Evolutionary conservation across 495 filamentous ascomycete genomes (phyloP).

Genomic region (Aspergillus indologenus): DNA sequence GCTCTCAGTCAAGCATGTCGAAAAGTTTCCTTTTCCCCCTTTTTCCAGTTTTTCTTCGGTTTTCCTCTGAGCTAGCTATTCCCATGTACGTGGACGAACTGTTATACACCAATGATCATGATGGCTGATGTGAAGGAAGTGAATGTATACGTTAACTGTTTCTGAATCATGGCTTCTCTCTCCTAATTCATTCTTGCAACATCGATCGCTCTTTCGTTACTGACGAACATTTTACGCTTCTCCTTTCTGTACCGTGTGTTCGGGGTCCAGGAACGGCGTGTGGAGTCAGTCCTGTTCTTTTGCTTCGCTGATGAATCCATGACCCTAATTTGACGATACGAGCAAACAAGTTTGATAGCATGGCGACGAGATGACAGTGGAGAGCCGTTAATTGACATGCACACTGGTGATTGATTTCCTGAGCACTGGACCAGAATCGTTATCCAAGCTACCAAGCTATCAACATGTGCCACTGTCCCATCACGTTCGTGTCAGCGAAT

Average conservation of each 20-base stretch:
- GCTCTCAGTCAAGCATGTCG: slow-evolving; percentile 40
- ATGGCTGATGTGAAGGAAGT: slow-evolving; percentile 41
- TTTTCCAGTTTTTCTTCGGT: slow-evolving; percentile 25
- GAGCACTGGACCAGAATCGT: background rate
- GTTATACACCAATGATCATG: slow-evolving; percentile 42
- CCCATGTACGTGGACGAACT: slow-evolving; percentile 35
- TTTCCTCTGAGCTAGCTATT: slow-evolving; percentile 39
- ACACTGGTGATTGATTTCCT: slow-evolving; percentile 12
- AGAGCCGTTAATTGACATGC: slow-evolving; percentile 22
- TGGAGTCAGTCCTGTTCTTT: slow-evolving; percentile 28
- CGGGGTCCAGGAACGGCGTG: slow-evolving; percentile 28
- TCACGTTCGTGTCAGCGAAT: background rate
- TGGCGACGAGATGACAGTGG: slow-evolving; percentile 29
- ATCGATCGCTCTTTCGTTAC: slow-evolving; percentile 18
- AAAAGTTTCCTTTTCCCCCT: slow-evolving; percentile 40
- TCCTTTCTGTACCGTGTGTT: slow-evolving; percentile 19
- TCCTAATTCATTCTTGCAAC: slow-evolving; percentile 12
- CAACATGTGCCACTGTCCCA: background rate
- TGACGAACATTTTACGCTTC: slow-evolving; percentile 13
- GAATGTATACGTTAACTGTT: slow-evolving; percentile 24
- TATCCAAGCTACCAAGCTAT: background rate
- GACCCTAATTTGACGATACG: slow-evolving; percentile 27
- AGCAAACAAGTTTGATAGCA: too few relatives aligned
- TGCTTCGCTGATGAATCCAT: slow-evolving; percentile 27
- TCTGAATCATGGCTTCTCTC: slow-evolving; percentile 10